Evolutionary conservation across 257 asterid species (phyloP).

Genomic region (Fraxinus excelsior): DNA sequence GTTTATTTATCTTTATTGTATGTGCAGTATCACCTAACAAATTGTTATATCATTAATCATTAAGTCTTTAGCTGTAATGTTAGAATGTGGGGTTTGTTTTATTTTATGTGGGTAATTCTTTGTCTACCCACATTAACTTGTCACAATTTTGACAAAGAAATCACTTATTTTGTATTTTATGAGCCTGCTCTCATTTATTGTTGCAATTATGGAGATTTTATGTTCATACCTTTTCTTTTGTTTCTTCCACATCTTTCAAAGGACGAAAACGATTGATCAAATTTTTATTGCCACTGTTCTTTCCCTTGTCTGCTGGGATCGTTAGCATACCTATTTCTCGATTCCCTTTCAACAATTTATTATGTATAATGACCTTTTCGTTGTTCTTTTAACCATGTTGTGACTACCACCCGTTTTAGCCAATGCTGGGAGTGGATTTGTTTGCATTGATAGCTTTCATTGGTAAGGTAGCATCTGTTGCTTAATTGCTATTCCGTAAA

Average conservation of each 20-base stretch:
- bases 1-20: conserved; percentile 1
- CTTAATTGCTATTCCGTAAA: neutral
- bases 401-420: conserved; percentile 12
- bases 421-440: neutral
- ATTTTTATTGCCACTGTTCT: conserved; percentile 44
- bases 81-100: conserved; percentile 32
- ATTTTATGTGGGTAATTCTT: neutral
- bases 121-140: conserved; percentile 14
- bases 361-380: conserved; percentile 50
- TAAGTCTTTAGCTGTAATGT: conserved; percentile 22
- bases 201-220: conserved; percentile 40
- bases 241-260: conserved; percentile 54
- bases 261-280: conserved; percentile 24
- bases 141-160: conserved; percentile 1
- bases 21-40: conserved; percentile 22
- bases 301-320: conserved; percentile 61
- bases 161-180: neutral
- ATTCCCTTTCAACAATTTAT: conserved; percentile 49
- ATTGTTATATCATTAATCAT: conserved; percentile 21
- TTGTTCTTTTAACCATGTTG: conserved; percentile 28
- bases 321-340: conserved; percentile 24
- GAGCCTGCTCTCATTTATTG: conserved; percentile 36
- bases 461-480: neutral
- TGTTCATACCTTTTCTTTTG: conserved; percentile 42
- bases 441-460: neutral